Conservation (phyloP, 306 rosid genomes). For the Erythrophleum fordii region DNA sequence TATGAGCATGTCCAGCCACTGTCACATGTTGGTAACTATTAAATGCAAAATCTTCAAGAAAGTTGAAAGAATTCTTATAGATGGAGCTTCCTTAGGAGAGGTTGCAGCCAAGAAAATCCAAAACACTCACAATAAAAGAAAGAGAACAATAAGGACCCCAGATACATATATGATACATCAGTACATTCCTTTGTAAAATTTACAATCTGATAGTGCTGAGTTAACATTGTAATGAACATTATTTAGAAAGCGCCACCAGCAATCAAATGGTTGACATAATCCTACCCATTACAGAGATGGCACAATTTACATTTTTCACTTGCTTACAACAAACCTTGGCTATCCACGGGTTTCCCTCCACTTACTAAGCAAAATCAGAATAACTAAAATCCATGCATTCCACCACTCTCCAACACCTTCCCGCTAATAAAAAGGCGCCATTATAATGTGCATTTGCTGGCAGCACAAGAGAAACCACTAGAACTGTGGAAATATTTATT, state of each 20-base stretch:
- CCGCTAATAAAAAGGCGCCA: background rate
- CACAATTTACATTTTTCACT: conserved; percentile 5
- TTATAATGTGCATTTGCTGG: conserved; percentile 8
- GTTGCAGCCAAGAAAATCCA: background rate
- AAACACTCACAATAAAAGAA: background rate
- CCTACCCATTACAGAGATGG: background rate
- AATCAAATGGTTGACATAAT: conserved; percentile 26
- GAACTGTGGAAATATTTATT: background rate
- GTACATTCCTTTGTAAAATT: conserved; percentile 1
- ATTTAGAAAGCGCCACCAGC: background rate
- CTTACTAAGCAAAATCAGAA: conserved; percentile 9
- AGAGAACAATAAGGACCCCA: conserved; percentile 3
- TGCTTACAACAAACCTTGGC: background rate
- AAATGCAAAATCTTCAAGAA: conserved; percentile 9
- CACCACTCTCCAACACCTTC: background rate
- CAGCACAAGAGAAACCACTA: conserved; percentile 22
- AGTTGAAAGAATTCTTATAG: background rate
- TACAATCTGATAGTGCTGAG: background rate
- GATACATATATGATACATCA: conserved; percentile 10
- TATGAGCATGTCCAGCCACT: background rate
- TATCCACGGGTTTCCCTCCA: conserved; percentile 19
- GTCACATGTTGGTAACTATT: too few relatives aligned
- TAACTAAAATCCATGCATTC: conserved; percentile 21
- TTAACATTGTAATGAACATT: conserved; percentile 12
- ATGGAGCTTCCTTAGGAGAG: conserved; percentile 12